phyloP scores from a whole-genome alignment of 768 basidiomycete genomes.

The Dacryopinax spathularia region DNA sequence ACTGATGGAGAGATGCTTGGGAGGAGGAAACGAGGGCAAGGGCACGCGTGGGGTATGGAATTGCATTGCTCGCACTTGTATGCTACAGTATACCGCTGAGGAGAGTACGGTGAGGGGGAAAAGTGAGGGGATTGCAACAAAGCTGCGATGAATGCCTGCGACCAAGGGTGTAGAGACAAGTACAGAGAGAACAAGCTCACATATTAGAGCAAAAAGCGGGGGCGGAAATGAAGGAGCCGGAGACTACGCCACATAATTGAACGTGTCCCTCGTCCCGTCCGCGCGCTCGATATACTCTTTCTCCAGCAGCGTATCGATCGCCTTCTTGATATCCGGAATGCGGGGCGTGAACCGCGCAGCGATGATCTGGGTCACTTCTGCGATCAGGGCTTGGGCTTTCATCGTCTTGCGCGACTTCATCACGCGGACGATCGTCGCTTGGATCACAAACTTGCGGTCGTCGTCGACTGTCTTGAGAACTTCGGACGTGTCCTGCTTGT shows the following conservation, averaged over 20 bases:
- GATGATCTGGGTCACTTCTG: slow-evolving; percentile 22
- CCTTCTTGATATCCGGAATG: slow-evolving; percentile 19
- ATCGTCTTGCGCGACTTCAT: slow-evolving; percentile 29
- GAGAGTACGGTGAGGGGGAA: background rate
- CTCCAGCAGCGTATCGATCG: slow-evolving; percentile 82
- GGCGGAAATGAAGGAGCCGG: background rate
- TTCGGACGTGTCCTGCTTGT: slow-evolving; percentile 77
- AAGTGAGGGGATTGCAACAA: background rate
- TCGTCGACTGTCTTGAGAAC: slow-evolving; percentile 92
- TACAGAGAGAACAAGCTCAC: too few relatives aligned
- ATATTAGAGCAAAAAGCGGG: too few relatives aligned
- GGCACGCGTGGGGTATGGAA: background rate
- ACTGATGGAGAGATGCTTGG: too few relatives aligned
- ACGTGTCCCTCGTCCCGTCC: slow-evolving; percentile 79
- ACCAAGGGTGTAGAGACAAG: background rate
- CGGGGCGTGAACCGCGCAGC: slow-evolving; percentile 1
- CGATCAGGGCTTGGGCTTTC: slow-evolving; percentile 24
- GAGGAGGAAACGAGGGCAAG: too few relatives aligned
- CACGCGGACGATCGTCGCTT: slow-evolving; percentile 76
- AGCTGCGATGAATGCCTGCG: background rate
- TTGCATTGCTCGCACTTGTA: slow-evolving; percentile 2
- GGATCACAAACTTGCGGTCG: slow-evolving; percentile 91
- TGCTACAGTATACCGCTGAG: slow-evolving; percentile 1
- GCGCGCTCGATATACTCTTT: slow-evolving; percentile 97
- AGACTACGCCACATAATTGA: slow-evolving; percentile 55